Evolutionary conservation across 2,329 filamentous ascomycete genomes (phyloP).

Genomic region (Fusarium sp.): DNA sequence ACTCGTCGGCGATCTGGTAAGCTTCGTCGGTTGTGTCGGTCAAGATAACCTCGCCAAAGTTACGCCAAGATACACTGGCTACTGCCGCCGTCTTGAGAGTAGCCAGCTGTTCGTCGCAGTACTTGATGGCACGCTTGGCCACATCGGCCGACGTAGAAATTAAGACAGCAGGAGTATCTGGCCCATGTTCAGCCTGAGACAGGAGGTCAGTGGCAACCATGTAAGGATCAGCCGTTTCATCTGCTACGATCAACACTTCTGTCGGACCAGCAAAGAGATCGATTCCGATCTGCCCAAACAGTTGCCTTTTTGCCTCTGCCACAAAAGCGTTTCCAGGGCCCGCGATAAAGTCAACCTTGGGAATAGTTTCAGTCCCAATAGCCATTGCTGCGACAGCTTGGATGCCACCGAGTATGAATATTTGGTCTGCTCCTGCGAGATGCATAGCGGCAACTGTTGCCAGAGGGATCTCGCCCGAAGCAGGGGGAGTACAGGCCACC

Average conservation of each 20-base stretch:
- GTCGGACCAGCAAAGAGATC: background rate
- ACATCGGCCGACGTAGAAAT: background rate
- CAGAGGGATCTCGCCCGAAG: background rate
- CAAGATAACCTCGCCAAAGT: background rate
- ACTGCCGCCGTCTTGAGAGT: background rate
- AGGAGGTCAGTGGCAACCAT: background rate
- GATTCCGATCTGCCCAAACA: slow-evolving; percentile 1
- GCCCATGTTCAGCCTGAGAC: slow-evolving; percentile 11
- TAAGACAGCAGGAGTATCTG: slow-evolving; percentile 1
- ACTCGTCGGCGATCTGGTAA: slow-evolving; percentile 5
- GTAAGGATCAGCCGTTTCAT: slow-evolving; percentile 2
- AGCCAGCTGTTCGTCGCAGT: background rate
- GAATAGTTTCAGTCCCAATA: background rate
- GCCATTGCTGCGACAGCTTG: slow-evolving; percentile 5
- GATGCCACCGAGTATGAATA: background rate
- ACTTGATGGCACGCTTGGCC: background rate
- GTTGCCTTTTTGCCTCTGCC: background rate
- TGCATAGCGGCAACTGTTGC: slow-evolving; percentile 7
- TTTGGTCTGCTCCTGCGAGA: slow-evolving; percentile 8
- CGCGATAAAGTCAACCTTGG: slow-evolving; percentile 2
- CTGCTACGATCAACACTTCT: slow-evolving; percentile 3
- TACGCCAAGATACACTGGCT: background rate
- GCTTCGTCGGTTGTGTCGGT: background rate
- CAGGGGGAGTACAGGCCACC: background rate
- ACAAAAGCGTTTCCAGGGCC: slow-evolving; percentile 5